Conservation (phyloP, 495 filamentous ascomycete species). For the Neurospora sp. region DNA sequence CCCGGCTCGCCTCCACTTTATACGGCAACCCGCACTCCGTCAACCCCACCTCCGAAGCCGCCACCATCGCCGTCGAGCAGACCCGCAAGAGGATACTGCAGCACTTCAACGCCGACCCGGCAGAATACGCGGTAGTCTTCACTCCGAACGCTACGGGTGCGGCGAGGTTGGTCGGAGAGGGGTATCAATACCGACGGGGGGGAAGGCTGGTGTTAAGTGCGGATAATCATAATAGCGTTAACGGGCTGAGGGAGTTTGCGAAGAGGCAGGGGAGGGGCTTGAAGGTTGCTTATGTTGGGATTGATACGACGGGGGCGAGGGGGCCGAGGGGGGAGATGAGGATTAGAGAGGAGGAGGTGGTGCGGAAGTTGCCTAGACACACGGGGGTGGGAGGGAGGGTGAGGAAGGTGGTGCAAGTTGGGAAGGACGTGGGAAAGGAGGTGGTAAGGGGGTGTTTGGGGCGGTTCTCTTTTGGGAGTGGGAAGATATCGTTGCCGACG, state of each 20-base stretch:
- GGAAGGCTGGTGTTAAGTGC: conserved; percentile 12
- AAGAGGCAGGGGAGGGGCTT: not conserved
- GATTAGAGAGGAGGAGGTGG: conserved; percentile 4
- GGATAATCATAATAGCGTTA: conserved; percentile 31
- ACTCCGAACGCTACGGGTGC: conserved; percentile 50
- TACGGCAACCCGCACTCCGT: conserved; percentile 52
- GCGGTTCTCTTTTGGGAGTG: not conserved
- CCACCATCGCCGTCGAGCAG: conserved; percentile 36
- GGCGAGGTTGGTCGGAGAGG: conserved; percentile 46
- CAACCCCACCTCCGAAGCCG: conserved; percentile 37
- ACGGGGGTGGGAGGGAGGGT: not conserved
- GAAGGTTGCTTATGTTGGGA: conserved; percentile 8
- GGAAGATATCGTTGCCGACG: not conserved
- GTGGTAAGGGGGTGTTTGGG: not conserved
- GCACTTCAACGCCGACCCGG: conserved; percentile 46
- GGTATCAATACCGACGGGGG: conserved; percentile 20
- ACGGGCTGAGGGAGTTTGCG: conserved; percentile 25
- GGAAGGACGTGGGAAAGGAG: not conserved
- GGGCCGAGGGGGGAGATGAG: conserved; percentile 8
- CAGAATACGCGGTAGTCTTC: conserved; percentile 53
- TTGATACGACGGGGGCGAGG: not conserved
- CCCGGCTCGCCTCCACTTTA: conserved; percentile 24
- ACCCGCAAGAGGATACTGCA: conserved; percentile 36
- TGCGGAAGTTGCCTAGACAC: not conserved
- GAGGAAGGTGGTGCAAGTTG: not conserved